These are phyloP conservation scores for Trichaptum fuscoviolaceum DNA, from an alignment of 768 basidiomycete species.

Conservation along the genomic window DNA sequence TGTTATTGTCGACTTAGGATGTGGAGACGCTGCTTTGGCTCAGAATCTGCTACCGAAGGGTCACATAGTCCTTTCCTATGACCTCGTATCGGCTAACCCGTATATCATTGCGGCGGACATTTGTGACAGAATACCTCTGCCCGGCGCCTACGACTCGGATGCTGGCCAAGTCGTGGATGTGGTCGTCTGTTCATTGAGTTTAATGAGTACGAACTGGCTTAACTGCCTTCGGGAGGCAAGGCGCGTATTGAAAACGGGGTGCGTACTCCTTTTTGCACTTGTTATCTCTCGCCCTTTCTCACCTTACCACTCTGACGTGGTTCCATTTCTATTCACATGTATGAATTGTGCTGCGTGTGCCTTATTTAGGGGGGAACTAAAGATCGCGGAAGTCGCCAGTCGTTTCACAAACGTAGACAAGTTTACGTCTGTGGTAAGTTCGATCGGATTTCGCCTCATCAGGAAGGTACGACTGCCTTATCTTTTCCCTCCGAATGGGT, in stretches of 20 bases:
- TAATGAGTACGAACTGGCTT: conserved; percentile 99
- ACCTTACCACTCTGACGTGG: neutral
- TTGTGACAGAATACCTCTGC: conserved; percentile 73
- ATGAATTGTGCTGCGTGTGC: conserved; percentile 9
- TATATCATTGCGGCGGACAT: conserved; percentile 92
- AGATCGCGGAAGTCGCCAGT: conserved; percentile 87
- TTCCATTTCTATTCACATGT: neutral
- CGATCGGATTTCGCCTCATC: conserved; percentile 69
- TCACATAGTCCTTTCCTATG: conserved; percentile 68
- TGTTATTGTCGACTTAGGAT: conserved; percentile 89
- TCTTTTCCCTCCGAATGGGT: neutral
- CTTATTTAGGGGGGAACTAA: conserved; percentile 62
- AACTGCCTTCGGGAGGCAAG: conserved; percentile 83
- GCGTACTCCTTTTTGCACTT: conserved; percentile 24
- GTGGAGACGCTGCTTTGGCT: conserved; percentile 90
- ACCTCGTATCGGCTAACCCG: conserved; percentile 66
- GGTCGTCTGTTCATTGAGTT: conserved; percentile 87
- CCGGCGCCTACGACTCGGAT: conserved; percentile 58
- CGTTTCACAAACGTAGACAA: conserved; percentile 65
- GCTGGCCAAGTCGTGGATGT: conserved; percentile 76
- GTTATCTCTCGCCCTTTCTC: conserved; percentile 4
- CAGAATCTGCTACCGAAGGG: conserved; percentile 65
- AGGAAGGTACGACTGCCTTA: conserved; percentile 47
- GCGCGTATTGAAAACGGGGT: conserved; percentile 83
- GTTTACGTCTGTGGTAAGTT: conserved; percentile 57